phyloP scores from a whole-genome alignment of 768 basidiomycete species.

The Jaapia argillacea region DNA sequence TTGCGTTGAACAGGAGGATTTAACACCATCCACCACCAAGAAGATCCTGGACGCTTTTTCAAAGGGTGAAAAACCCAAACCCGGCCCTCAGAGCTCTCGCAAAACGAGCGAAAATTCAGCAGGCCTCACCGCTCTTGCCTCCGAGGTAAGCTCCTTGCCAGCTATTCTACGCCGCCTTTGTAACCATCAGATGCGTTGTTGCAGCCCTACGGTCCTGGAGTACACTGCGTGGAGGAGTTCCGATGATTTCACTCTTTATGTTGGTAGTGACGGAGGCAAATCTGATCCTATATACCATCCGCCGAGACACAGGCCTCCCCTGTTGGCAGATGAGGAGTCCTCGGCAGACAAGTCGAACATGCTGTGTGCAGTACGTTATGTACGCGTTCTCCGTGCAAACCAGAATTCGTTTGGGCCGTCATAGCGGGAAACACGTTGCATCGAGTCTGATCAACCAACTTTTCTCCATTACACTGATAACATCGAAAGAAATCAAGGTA shows the following conservation, averaged over 20 bases:
- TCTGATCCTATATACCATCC: background rate
- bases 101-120: constrained; percentile 90
- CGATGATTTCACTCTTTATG: no score
- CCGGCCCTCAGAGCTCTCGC: constrained; percentile 88
- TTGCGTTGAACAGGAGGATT: constrained; percentile 53
- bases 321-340: no score
- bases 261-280: background rate
- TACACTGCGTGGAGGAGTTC: constrained; percentile 82
- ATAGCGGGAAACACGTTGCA: no score
- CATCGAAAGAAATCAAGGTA: constrained; percentile 1
- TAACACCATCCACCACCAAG: constrained; percentile 68
- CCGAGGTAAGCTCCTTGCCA: constrained; percentile 44
- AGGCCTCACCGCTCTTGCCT: constrained; percentile 70
- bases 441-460: no score
- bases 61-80: constrained; percentile 78
- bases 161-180: background rate
- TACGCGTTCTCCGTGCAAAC: no score
- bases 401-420: no score
- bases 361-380: no score
- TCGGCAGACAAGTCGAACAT: no score
- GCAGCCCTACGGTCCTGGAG: constrained; percentile 93
- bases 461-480: no score
- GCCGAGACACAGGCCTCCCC: no score
- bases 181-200: background rate
- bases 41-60: constrained; percentile 72